These are phyloP conservation scores for Dryas drummondii DNA, from an alignment of 306 rosid species.

Conservation along the genomic window DNA sequence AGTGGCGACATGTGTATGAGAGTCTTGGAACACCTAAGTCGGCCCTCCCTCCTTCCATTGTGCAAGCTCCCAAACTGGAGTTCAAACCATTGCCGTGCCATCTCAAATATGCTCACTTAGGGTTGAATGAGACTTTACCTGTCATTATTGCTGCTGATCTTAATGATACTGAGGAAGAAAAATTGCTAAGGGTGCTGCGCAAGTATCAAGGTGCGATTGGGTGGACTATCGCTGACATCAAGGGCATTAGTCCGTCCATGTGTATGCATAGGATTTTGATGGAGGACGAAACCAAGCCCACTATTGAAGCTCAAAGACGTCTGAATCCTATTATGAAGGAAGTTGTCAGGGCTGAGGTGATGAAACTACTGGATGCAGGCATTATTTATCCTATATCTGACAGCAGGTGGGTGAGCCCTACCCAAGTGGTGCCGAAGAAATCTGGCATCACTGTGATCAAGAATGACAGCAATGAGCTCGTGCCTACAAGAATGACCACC, in stretches of 20 bases:
- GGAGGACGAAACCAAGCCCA: no score
- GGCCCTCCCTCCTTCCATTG: neutral
- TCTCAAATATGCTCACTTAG: neutral
- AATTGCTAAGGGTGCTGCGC: neutral
- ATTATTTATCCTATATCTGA: no score
- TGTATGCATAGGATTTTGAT: neutral
- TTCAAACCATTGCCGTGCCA: neutral
- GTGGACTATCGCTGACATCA: neutral
- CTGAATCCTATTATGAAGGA: no score
- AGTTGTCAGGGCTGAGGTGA: no score
- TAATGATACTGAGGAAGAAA: neutral
- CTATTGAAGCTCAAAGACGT: no score
- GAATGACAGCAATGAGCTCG: no score
- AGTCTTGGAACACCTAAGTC: neutral
- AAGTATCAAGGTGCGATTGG: neutral
- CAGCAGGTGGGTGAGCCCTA: no score
- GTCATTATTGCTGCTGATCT: neutral
- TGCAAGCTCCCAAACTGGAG: neutral
- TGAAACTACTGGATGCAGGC: no score
- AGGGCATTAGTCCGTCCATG: neutral
- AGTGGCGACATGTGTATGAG: neutral
- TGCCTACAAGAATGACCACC: no score
- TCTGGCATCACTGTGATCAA: no score
- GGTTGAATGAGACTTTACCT: fast-evolving
- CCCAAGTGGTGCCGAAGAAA: no score